phyloP scores from a whole-genome alignment of 163 green algal species.

The Scenedesmus sp. region DNA sequence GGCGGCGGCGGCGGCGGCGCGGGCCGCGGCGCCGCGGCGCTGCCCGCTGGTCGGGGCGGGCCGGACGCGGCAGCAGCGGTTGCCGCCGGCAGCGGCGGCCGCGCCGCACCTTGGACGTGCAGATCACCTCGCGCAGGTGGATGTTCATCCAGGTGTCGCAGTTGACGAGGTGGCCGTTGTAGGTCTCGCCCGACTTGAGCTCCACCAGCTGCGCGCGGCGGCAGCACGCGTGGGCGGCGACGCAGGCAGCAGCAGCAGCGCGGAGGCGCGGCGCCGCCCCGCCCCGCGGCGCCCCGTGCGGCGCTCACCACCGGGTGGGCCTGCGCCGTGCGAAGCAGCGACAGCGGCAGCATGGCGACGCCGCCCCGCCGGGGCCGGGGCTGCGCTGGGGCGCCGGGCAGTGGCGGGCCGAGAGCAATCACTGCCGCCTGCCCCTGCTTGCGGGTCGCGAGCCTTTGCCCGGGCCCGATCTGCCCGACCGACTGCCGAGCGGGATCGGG shows the following conservation, averaged over 20 bases:
- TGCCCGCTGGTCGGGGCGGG: neutral
- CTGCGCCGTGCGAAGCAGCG: conserved; percentile 91
- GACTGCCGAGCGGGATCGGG: no score
- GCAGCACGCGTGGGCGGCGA: neutral
- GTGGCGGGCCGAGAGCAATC: no score
- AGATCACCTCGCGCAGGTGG: conserved; percentile 94
- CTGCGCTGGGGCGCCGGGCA: no score
- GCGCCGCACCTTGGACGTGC: conserved; percentile 84
- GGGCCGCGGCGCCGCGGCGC: no score
- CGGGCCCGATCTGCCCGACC: no score
- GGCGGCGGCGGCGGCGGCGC: neutral
- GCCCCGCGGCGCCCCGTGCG: no score
- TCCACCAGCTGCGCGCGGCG: conserved; percentile 90
- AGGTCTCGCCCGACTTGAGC: conserved; percentile 98
- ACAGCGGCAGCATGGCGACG: conserved; percentile 87
- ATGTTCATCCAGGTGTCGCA: conserved; percentile 99
- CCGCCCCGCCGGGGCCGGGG: no score
- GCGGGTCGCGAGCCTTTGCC: no score
- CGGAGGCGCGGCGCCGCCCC: no score
- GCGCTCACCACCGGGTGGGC: conserved; percentile 83
- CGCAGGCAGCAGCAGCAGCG: neutral
- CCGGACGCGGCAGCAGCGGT: neutral
- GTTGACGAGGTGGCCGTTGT: conserved; percentile 96
- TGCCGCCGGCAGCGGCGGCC: no score
- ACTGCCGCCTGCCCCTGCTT: no score